Percentiles rank a stretch among this genome's conserved stretches.
Evolutionary conservation across 2,329 filamentous ascomycete species (phyloP).

Genomic region (Fusarium sp.): DNA sequence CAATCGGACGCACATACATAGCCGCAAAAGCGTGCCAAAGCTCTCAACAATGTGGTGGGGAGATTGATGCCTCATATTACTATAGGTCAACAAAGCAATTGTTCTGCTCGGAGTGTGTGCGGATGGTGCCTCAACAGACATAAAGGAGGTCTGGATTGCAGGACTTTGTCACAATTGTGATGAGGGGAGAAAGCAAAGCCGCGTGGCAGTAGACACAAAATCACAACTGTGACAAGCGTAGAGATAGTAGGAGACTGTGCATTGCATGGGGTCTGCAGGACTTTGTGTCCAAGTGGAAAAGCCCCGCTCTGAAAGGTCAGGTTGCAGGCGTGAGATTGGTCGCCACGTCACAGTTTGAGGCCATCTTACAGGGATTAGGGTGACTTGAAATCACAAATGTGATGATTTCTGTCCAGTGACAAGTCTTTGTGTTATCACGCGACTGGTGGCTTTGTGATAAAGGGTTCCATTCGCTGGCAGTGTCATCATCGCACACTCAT

Average conservation of each 20-base stretch:
- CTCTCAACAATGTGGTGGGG: background rate
- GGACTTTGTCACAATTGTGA: background rate
- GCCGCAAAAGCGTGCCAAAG: background rate
- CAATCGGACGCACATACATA: background rate
- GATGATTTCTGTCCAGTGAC: background rate
- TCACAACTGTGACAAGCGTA: background rate
- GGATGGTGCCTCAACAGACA: background rate
- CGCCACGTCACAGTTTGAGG: constrained; percentile 4
- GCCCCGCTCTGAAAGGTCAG: background rate
- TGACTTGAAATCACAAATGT: background rate
- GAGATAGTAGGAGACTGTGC: background rate
- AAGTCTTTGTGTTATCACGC: background rate
- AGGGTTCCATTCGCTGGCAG: background rate
- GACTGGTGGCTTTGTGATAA: background rate
- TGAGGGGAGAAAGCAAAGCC: background rate
- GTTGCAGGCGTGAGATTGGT: background rate
- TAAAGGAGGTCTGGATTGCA: background rate
- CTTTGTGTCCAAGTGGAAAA: background rate
- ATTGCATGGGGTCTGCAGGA: background rate
- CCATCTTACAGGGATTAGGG: background rate
- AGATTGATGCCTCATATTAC: background rate
- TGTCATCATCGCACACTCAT: background rate
- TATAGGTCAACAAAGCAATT: background rate
- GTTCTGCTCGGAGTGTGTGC: background rate
- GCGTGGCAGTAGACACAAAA: background rate